phyloP scores from a whole-genome alignment of 768 basidiomycete genomes.

The Termitomyces sp. region DNA sequence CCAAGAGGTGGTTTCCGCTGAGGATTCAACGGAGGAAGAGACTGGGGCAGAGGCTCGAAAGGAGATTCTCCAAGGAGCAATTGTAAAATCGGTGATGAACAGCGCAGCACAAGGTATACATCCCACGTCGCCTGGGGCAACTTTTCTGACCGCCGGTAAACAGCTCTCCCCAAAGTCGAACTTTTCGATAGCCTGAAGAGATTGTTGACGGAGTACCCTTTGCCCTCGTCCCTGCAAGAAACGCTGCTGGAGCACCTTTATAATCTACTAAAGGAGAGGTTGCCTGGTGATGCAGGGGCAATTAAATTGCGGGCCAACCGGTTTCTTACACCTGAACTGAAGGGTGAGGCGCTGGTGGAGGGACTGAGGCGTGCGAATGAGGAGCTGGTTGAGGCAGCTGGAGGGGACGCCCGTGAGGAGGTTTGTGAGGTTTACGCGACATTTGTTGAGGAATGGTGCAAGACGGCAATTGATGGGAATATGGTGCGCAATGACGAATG shows the following conservation, averaged over 20 bases:
- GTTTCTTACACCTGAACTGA: slow-evolving; percentile 26
- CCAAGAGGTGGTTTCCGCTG: slow-evolving; percentile 20
- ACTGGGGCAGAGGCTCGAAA: slow-evolving; percentile 55
- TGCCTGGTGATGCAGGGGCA: slow-evolving; percentile 34
- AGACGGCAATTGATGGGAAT: slow-evolving; percentile 42
- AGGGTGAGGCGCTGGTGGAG: slow-evolving; percentile 35
- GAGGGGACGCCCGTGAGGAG: slow-evolving; percentile 21
- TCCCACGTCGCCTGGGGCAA: background rate
- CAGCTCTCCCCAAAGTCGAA: slow-evolving; percentile 41
- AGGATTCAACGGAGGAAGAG: slow-evolving; percentile 28
- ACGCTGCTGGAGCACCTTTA: slow-evolving; percentile 39
- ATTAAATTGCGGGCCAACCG: slow-evolving; percentile 34
- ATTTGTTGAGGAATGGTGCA: slow-evolving; percentile 55
- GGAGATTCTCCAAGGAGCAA: slow-evolving; percentile 74
- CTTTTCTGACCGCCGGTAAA: slow-evolving; percentile 2
- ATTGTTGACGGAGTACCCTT: slow-evolving; percentile 37
- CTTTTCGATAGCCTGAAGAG: slow-evolving; percentile 38
- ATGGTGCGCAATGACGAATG: slow-evolving; percentile 32
- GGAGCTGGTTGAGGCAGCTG: slow-evolving; percentile 28
- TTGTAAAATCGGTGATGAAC: slow-evolving; percentile 73
- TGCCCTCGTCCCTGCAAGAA: slow-evolving; percentile 29
- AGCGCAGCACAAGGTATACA: slow-evolving; percentile 69
- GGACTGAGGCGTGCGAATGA: slow-evolving; percentile 36
- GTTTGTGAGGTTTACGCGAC: slow-evolving; percentile 37
- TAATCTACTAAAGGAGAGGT: slow-evolving; percentile 26